Evolutionary conservation across 1,284 basidiomycete genomes (phyloP), one percentile per base, ranked within the genome.

Genomic region (Phaffia rhodozyma): DNA sequence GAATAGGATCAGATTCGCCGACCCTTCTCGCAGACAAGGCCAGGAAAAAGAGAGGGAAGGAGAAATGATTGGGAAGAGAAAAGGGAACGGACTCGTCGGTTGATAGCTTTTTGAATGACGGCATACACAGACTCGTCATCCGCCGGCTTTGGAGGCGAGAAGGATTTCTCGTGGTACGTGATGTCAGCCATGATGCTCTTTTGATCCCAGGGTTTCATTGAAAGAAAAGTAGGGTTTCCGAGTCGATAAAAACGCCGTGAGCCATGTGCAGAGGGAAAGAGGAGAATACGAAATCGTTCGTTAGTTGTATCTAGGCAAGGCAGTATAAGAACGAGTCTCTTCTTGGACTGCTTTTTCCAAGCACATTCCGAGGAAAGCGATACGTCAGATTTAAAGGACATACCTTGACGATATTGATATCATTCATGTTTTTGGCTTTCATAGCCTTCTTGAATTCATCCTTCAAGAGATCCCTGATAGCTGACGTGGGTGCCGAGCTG

Each of bases 361-460:
- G 20, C 29, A 29, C 21, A 27, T 48, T 34, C n/a, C 21, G 56
- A 58, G 34, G 21, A 34, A 4, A 58, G 43, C 34, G 34, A 29
- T 1, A 58, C 5, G 34, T 18, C 5, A 6, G 1, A 25, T 27
- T 5, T 13, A 25, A 30, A 51, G 21, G 1, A 32, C 52, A 27
- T 16, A 63, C 62, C 53, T 64, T 64, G 20, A 64, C 58, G 53
- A 64, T 56, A 25, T 30, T 52, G 5, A 58, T 64, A 21, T 59
- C 6, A 9, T 50, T 54, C 23, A 29, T 25, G 23, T 60, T 34
- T 23, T 48, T 58, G 0, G 57, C 58, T 47, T 51, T 64, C 62
- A 64, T 64, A 9, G 62, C 58, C 47, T 58, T 64, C 62, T 64
- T 64, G 52, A 64, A 55, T 13, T 58, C 62, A 30, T 58, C 43